Evolutionary conservation across 1,284 basidiomycete genomes (phyloP), one percentile per base, ranked within the genome.

Genomic region (Tetrapyrgos nigripes): DNA sequence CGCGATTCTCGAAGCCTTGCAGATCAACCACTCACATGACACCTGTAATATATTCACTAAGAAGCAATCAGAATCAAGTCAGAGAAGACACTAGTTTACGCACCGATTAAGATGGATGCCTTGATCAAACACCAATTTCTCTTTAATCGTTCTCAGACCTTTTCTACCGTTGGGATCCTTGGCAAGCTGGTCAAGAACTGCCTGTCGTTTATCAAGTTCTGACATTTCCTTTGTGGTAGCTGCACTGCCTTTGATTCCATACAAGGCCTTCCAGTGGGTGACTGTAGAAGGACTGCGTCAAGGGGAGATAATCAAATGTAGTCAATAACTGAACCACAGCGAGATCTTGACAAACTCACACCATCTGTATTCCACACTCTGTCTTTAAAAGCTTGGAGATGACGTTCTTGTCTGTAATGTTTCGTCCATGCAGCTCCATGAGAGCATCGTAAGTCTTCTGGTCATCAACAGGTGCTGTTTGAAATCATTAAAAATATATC

Each of bases 1-100:
- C 71, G 8, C 69, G 64, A 0, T 4, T 13, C 0, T 46, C 46
- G 65, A 76, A 77, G 4, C 63, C 68, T 13, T 68, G 66, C 1
- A 58, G 52, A 23, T 71, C 65, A 17, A 69, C 64, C 0, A 37
- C 13, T 13, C 60, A 63, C 75, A 77, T 77, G 43, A 65, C 62
- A 31, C 59, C 59, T 4, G 54, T 44, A 24, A 72, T 62, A 48
- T 59, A 72, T 40, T 68, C 62, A n/a, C 71, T 73, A 48, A n/a
- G n/a, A n/a, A n/a, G n/a, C n/a, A n/a, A n/a, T n/a, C n/a, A n/a
- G n/a, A n/a, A n/a, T n/a, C n/a, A n/a, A n/a, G n/a, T n/a, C n/a
- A n/a, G n/a, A n/a, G n/a, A n/a, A n/a, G n/a, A n/a, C n/a, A n/a
- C n/a, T n/a, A n/a, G n/a, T n/a, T n/a, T 8, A 50, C 48, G 5